Conservation (phyloP, 345 rosid genomes). For the Brassica juncea region DNA sequence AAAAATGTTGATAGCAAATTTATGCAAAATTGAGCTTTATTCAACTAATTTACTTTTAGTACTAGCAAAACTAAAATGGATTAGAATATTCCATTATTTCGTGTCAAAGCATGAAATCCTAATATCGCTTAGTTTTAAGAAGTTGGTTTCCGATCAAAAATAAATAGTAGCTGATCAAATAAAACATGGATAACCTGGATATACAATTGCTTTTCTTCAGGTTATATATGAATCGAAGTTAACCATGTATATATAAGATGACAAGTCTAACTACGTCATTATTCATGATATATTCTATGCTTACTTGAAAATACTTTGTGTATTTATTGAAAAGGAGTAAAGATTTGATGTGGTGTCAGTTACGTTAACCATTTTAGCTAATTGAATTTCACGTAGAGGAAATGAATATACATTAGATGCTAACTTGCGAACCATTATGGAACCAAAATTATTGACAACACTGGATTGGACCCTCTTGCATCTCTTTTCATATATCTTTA, state of each 20-base stretch:
- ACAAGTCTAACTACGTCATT: background rate
- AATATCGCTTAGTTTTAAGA: background rate
- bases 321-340: background rate
- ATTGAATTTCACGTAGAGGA: background rate
- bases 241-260: background rate
- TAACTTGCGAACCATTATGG: conserved; percentile 45
- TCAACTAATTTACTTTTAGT: background rate
- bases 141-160: background rate
- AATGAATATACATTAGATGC: conserved; percentile 23
- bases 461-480: conserved; percentile 38
- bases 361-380: conserved; percentile 16
- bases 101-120: background rate
- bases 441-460: conserved; percentile 39
- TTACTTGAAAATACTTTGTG: background rate
- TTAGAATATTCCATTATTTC: background rate
- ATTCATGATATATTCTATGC: background rate
- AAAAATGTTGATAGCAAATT: background rate
- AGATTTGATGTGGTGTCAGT: conserved; percentile 39
- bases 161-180: background rate
- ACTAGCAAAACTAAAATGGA: background rate
- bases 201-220: background rate
- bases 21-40: background rate
- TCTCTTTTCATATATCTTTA: conserved; percentile 53
- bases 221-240: background rate
- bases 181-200: background rate